Evolutionary conservation across 768 basidiomycete species (phyloP), one percentile per base, ranked within the genome.

Genomic region (Coprinellus micaceus): DNA sequence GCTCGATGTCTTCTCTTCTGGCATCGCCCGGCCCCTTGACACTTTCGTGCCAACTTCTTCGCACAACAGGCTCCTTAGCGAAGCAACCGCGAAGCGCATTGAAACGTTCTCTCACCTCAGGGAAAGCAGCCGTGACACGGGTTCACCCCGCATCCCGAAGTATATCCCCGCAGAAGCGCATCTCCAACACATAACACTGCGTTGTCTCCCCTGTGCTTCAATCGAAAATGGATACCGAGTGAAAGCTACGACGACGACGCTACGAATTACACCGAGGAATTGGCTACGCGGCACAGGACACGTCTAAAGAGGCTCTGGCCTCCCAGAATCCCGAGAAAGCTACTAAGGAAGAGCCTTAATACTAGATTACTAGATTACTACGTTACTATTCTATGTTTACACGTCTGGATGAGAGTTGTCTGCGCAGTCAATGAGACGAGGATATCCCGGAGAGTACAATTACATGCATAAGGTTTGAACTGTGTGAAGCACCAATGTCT

Each of bases 201-300:
- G 15, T 43, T 21, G 40, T 9, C 19, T 43, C 40, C 7, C 15
- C n/a, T 19, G 10, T 17, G 5, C 13, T 21, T 21, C 19, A 43
- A 7, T 17, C 19, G 7, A 10, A 43, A 43, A 5, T 21, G 40
- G 40, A 17, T 21, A 21, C 40, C 40, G n/a, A 43, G 40, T 19
- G 40, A 21, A 21, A 19, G 40, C 40, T 9, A 15, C 29, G 3
- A 33, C 17, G 9, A 22, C 26, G 30, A 37, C 19, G 49, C 49
- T 51, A 51, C 49, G 49, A 37, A 51, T 51, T 51, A 51, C 49
- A 21, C 49, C 49, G 49, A 51, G 49, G 29, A 36, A 36, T 36
- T n/a, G 4, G 21, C 15, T 49, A 49, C 9, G 19, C 19, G 11
- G 49, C n/a, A 33, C 19, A 19, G 30, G 15, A 33, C 24, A 37